Conservation (phyloP, 495 filamentous ascomycete species). For the Hyaloscypha finlandica region DNA sequence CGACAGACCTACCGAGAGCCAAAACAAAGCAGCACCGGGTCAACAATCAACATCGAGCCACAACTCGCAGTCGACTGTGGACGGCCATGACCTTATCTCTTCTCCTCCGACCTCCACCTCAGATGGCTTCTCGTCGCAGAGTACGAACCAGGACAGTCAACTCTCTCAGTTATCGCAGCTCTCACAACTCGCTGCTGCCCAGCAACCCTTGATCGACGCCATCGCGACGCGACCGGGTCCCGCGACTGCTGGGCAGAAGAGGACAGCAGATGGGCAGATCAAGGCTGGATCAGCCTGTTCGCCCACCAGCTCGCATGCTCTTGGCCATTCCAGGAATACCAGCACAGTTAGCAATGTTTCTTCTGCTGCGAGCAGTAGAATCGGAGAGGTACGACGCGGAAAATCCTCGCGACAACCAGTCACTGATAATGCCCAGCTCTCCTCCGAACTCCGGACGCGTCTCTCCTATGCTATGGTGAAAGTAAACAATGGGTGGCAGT, state of each 20-base stretch:
- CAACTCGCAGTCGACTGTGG: constrained; percentile 30
- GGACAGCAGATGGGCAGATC: constrained; percentile 65
- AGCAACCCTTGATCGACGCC: constrained; percentile 44
- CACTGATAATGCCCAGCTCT: constrained; percentile 26
- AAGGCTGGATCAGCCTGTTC: constrained; percentile 42
- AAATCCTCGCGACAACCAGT: neutral
- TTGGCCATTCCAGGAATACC: constrained; percentile 66
- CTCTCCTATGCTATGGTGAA: constrained; percentile 90
- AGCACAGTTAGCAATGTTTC: constrained; percentile 57
- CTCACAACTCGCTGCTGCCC: constrained; percentile 54
- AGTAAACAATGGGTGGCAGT: constrained; percentile 83
- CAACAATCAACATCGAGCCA: constrained; percentile 19
- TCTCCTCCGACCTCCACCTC: constrained; percentile 32
- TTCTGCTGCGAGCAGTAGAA: constrained; percentile 59
- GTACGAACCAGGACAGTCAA: constrained; percentile 30
- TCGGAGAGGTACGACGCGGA: constrained; percentile 66
- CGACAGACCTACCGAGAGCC: constrained; percentile 4
- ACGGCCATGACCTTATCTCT: constrained; percentile 24
- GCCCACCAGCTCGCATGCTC: constrained; percentile 18
- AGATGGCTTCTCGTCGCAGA: constrained; percentile 34
- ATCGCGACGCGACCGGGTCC: constrained; percentile 22
- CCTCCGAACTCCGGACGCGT: constrained; percentile 73
- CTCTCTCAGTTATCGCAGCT: constrained; percentile 51
- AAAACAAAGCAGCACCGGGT: constrained; percentile 4
- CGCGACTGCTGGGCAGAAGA: constrained; percentile 48